Evolutionary conservation across 2,329 filamentous ascomycete genomes (phyloP).

Genomic region (Penicillium sp.): DNA sequence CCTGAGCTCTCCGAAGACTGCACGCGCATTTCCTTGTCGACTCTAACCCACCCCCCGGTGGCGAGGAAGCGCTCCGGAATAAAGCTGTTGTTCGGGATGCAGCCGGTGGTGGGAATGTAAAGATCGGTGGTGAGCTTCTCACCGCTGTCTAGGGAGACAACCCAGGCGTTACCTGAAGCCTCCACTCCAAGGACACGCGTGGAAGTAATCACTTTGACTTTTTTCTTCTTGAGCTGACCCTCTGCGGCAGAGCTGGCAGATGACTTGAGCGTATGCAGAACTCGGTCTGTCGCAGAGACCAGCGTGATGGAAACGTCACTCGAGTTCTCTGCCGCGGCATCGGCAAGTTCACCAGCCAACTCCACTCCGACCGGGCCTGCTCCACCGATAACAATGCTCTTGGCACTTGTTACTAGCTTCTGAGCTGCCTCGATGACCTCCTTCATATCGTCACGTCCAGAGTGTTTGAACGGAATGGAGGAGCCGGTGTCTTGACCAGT

Average conservation of each 20-base stretch:
- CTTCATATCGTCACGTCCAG: conserved; percentile 39
- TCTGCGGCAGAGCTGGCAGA: conserved; percentile 44
- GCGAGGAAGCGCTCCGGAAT: conserved; percentile 51
- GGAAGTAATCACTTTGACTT: conserved; percentile 46
- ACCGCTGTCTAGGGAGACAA: conserved; percentile 48
- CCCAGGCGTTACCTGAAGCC: conserved; percentile 37
- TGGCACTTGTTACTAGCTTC: conserved; percentile 36
- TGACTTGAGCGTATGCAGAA: conserved; percentile 31
- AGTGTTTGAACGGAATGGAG: conserved; percentile 43
- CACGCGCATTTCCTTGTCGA: conserved; percentile 40
- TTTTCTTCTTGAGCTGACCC: conserved; percentile 46
- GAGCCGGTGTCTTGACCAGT: conserved; percentile 31
- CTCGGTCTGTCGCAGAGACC: conserved; percentile 31
- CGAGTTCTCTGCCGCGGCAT: conserved; percentile 33
- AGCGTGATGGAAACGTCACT: conserved; percentile 38
- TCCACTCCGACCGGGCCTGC: conserved; percentile 53
- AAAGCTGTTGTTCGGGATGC: conserved; percentile 53
- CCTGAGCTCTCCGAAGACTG: conserved; percentile 9
- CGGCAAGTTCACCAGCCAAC: conserved; percentile 50
- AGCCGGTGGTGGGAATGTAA: conserved; percentile 55
- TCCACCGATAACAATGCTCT: conserved; percentile 49
- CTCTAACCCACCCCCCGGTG: conserved; percentile 49
- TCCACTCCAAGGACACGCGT: conserved; percentile 33
- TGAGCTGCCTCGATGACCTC: conserved; percentile 37
- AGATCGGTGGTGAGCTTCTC: conserved; percentile 50